Evolutionary conservation across 108 stramenopile genomes (phyloP).

Genomic region (Nitzschia sp.): DNA sequence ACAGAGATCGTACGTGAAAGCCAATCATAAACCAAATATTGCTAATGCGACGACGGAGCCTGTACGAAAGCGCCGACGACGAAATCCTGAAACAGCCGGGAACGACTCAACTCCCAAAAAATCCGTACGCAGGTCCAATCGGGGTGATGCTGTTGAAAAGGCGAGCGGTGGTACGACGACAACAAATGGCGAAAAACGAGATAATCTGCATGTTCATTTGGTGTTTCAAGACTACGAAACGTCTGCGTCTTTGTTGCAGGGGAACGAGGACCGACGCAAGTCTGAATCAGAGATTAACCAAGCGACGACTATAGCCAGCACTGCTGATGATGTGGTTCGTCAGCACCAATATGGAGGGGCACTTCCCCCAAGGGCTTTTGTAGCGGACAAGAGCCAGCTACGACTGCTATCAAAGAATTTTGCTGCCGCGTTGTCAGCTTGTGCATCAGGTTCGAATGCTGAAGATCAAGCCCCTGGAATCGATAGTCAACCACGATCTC

Average conservation of each 20-base stretch:
- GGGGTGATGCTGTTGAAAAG: not conserved
- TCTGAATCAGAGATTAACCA: not conserved
- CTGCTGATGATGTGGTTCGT: not conserved
- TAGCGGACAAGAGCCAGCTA: constrained; percentile 1
- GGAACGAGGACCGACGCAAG: not conserved
- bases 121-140: not conserved
- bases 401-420: constrained; percentile 21
- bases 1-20: not conserved
- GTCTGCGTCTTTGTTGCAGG: constrained; percentile 18
- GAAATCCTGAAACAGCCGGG: not conserved
- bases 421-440: constrained; percentile 19
- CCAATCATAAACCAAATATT: not conserved
- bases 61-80: not conserved
- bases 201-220: constrained; percentile 26
- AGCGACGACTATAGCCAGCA: not conserved
- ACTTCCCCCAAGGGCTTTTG: not conserved
- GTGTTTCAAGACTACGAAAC: constrained; percentile 33
- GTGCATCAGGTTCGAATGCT: not conserved
- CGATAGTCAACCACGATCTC: not conserved
- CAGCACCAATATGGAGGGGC: not conserved
- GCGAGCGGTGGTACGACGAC: not conserved
- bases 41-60: not conserved
- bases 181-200: not conserved
- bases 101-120: not conserved
- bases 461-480: not conserved